These are phyloP conservation scores for Vanilla planifolia DNA, from an alignment of 106 monocot genomes.

Conservation along the genomic window DNA sequence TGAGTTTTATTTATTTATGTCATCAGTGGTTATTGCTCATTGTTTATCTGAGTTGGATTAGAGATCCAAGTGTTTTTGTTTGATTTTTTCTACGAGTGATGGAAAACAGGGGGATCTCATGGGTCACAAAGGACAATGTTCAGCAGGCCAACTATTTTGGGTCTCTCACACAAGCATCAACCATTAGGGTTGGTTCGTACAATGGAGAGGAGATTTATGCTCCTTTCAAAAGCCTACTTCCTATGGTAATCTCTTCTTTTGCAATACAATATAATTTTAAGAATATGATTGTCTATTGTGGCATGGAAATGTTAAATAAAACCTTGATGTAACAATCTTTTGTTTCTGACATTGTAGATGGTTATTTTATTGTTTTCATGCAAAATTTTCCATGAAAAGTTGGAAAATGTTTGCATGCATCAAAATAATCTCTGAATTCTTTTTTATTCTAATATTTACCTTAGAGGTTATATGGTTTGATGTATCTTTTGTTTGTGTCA, in stretches of 20 bases:
- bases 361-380: no score
- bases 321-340: no score
- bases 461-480: no score
- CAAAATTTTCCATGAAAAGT: no score
- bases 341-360: no score
- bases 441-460: no score
- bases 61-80: background rate
- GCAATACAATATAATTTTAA: background rate
- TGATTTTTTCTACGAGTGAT: background rate
- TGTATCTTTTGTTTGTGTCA: no score
- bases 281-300: no score
- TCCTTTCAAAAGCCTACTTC: conserved; percentile 94
- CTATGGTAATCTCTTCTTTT: conserved; percentile 48
- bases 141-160: conserved; percentile 95
- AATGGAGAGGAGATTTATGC: conserved; percentile 97
- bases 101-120: conserved; percentile 72
- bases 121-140: conserved; percentile 95
- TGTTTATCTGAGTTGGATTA: background rate
- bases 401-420: no score
- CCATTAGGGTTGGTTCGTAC: conserved; percentile 83
- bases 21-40: no score
- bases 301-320: no score
- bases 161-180: conserved; percentile 85
- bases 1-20: conserved; percentile 18
- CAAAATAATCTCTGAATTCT: no score